Evolutionary conservation across 2,329 filamentous ascomycete genomes (phyloP), one percentile per base, ranked within the genome.

Genomic region (Arthrocladium fulminans): DNA sequence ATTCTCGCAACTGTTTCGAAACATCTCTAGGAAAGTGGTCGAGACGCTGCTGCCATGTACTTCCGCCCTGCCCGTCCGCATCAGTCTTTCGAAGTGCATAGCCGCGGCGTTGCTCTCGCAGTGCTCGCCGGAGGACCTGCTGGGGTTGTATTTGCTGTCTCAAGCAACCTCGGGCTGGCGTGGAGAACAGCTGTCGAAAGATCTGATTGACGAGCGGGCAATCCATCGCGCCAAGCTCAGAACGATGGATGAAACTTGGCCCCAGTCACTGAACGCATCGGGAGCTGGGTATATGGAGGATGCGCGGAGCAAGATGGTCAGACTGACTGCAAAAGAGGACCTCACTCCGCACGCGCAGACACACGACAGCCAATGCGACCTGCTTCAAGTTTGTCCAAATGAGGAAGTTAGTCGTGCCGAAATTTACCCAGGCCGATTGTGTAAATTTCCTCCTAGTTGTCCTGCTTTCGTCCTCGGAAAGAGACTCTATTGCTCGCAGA

Each of bases 41-140:
- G 23, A 77, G 84, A 51, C 90, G 76, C 65, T 94, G 89, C 68
- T 90, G 86, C 92, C 92, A 97, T 59, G 81, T 74, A 67, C 79
- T 84, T 62, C 86, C 84, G 75, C 76, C 42, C 60, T 67, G 25
- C 61, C 68, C 61, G 58, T 73, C 63, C 38, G 60, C 34, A 49
- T 59, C 51, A 13, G 27, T 57, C 54, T 48, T 57, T 61, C 63
- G 53, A 57, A 65, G 61, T 58, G 67, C 53, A 61, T 69, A 63
- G 45, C 62, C 65, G 46, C 67, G 68, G 60, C 68, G 59, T 37
- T 67, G 69, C 48, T 56, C 49, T 4, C 42, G 12, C 10, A 51
- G 22, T 32, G 23, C 17, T n/a, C 10, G 46, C 27, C 32, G 48
- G 40, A 46, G 48, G 20, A 30, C 43, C 44, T 53, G 38, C 45